Conservation (phyloP, 106 monocot genomes). For the Amphibolis antarctica region DNA sequence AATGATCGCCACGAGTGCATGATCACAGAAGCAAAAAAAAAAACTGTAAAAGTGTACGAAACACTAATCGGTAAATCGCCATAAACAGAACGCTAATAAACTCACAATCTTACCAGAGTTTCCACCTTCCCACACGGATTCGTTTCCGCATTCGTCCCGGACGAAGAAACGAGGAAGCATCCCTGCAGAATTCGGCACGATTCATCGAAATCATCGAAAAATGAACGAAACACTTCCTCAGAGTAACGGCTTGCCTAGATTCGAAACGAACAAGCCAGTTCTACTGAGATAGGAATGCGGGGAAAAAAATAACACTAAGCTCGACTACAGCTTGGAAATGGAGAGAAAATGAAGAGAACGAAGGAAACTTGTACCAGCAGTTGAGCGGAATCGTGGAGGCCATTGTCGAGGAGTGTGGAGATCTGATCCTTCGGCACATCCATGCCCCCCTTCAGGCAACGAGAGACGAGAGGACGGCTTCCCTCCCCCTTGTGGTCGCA, state of each 20-base stretch:
- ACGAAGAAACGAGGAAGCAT: constrained; percentile 73
- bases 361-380: constrained; percentile 44
- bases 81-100: background rate
- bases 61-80: background rate
- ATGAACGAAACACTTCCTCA: background rate
- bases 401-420: constrained; percentile 61
- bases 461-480: constrained; percentile 15
- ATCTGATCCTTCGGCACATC: constrained; percentile 82
- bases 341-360: no score
- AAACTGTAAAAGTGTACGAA: background rate
- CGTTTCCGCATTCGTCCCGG: constrained; percentile 37
- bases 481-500: no score
- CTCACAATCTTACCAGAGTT: constrained; percentile 41
- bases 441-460: constrained; percentile 24
- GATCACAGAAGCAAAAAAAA: background rate
- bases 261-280: no score
- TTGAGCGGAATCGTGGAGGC: constrained; percentile 73
- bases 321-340: background rate
- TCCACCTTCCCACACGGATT: constrained; percentile 62
- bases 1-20: no score
- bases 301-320: background rate
- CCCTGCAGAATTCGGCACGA: constrained; percentile 33
- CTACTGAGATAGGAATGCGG: no score
- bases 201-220: background rate
- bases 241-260: no score